A percentile compares a stretch with the other conserved stretches of the same genome.
phyloP scores from a whole-genome alignment of 352 stramenopile genomes.

The Phytophthora sp. region DNA sequence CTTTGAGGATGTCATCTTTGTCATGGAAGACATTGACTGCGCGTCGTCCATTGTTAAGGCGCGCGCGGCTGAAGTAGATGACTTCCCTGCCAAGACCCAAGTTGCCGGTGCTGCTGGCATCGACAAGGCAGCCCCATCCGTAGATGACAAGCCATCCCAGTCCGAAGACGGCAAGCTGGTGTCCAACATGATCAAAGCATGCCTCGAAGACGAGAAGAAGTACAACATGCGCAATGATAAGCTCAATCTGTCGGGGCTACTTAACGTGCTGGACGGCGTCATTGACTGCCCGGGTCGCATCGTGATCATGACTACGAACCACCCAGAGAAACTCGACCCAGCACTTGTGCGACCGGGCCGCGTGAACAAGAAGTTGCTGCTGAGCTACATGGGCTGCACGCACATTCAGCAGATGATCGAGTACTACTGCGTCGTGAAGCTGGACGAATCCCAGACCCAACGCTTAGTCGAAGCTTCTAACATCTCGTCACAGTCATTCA shows the following conservation, averaged over 20 bases:
- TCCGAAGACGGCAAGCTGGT: too few species aligned
- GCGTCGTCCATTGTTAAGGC: slow-evolving; percentile 70
- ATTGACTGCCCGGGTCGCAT: slow-evolving; percentile 79
- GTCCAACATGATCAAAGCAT: slow-evolving; percentile 31
- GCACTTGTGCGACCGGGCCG: background rate
- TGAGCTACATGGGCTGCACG: background rate
- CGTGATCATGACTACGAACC: slow-evolving; percentile 89
- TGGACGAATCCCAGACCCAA: background rate
- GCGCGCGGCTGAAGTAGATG: too few species aligned
- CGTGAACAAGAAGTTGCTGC: background rate
- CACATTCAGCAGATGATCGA: background rate
- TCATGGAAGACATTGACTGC: slow-evolving; percentile 91
- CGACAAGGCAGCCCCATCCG: too few species aligned
- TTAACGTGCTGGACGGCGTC: slow-evolving; percentile 93
- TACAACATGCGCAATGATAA: slow-evolving; percentile 39
- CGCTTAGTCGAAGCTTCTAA: background rate
- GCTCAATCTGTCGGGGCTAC: slow-evolving; percentile 83
- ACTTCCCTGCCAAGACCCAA: too few species aligned
- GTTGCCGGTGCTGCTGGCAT: too few species aligned
- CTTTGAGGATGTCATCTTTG: slow-evolving; percentile 89
- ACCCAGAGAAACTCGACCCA: slow-evolving; percentile 35
- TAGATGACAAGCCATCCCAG: too few species aligned
- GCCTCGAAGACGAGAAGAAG: slow-evolving; percentile 18
- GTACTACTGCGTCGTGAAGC: background rate
- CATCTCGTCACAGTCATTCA: background rate